These are phyloP conservation scores for Rugosomyces carneus DNA, from an alignment of 1,284 basidiomycete species.

Conservation along the genomic window DNA sequence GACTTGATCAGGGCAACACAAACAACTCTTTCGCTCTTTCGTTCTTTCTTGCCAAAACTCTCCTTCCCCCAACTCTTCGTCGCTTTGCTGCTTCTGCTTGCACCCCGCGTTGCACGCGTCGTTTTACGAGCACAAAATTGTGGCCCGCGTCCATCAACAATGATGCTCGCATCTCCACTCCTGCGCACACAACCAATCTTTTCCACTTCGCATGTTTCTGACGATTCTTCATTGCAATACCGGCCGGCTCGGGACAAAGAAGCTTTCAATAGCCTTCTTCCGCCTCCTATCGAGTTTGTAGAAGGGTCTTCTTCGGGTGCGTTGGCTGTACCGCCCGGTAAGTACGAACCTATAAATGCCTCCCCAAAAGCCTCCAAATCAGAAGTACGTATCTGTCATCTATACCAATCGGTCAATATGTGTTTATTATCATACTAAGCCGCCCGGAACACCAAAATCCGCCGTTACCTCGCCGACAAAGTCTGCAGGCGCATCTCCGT, in stretches of 20 bases:
- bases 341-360: slow-evolving; percentile 73
- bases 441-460: slow-evolving; percentile 15
- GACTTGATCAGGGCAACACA: no score
- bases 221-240: slow-evolving; percentile 44
- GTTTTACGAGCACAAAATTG: slow-evolving; percentile 1
- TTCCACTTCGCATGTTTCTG: slow-evolving; percentile 39
- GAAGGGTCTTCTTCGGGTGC: slow-evolving; percentile 74
- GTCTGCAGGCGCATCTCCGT: slow-evolving; percentile 14
- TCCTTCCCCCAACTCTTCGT: background rate
- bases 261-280: slow-evolving; percentile 66
- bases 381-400: slow-evolving; percentile 30
- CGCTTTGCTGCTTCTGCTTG: background rate
- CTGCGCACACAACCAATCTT: slow-evolving; percentile 43
- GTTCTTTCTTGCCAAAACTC: background rate
- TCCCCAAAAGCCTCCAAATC: slow-evolving; percentile 39
- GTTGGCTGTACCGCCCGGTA: slow-evolving; percentile 60
- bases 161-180: slow-evolving; percentile 59
- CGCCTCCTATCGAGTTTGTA: slow-evolving; percentile 71
- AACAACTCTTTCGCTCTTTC: background rate
- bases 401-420: slow-evolving; percentile 4
- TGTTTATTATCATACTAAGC: slow-evolving; percentile 12
- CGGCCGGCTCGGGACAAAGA: slow-evolving; percentile 65
- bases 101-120: slow-evolving; percentile 5
- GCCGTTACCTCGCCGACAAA: slow-evolving; percentile 14
- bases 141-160: slow-evolving; percentile 4